Base-by-base conservation (phyloP, 352 stramenopile genomes). In the Phytopythium kandeliae region DNA sequence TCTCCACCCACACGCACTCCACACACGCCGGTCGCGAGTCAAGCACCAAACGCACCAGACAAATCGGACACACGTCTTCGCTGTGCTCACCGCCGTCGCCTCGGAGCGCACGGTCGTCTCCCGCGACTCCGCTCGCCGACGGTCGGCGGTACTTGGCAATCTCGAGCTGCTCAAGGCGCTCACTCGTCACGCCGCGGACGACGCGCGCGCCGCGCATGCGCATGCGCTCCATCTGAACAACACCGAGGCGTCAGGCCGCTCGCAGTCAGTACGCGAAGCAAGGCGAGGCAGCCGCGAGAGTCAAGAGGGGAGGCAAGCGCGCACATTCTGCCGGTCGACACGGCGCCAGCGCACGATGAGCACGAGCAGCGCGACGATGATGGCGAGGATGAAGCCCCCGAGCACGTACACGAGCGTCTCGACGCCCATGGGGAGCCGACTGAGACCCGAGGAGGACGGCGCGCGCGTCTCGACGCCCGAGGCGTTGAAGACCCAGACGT, bases 381-480 rank as follows among this genome's bases (percentile, higher is more conserved):
- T 74, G 36, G 74, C 69, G 36, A 84, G 40, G n/a, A 86, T 76
- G 55, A 90, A 86, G 13, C 71, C 74, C 11, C 61, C 74, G 9
- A 88, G 60, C 24, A 88, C 69, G 58, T 88, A 90, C n/a, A 88
- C 63, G 15, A 90, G 67, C n/a, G 79, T 83, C 52, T 73, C 65
- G 12, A 86, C 62, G 53, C 85, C 62, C 28, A 86, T 61, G 16
- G 71, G 71, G 11, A 87, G 41, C 9, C 33, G 34, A 1, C 4
- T 40, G 30, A 51, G 28, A 2, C 28, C 13, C 17, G 55, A 47
- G 0, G 48, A 30, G 2, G 49, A n/a, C 3, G 49, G 50, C 36
- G 67, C 67, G 10, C 34, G 19, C n/a, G 35, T 53, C 22, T 33
- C 34, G 13, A 46, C 46, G 13, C 61, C 64, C 26, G 57, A 48